Evolutionary conservation across 495 filamentous ascomycete species (phyloP).

Genomic region (Ramalina peruviana): DNA sequence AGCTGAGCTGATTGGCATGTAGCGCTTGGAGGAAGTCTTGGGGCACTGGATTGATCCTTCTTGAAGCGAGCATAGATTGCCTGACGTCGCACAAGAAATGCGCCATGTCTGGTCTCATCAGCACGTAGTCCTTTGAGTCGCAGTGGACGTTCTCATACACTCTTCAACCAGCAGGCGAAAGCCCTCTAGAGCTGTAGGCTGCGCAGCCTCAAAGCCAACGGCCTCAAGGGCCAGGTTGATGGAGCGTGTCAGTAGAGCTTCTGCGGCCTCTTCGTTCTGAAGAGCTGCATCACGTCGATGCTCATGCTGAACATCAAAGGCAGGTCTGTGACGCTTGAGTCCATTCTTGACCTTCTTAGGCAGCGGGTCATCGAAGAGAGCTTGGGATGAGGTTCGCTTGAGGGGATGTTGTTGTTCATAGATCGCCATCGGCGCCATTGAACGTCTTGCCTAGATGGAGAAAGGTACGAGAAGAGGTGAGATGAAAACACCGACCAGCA

Average conservation of each 20-base stretch:
- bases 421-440: constrained; percentile 15
- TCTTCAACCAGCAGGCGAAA: constrained; percentile 45
- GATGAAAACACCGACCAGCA: background rate
- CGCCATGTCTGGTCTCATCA: constrained; percentile 36
- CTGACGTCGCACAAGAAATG: constrained; percentile 41
- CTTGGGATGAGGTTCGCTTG: constrained; percentile 31
- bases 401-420: constrained; percentile 16
- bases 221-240: constrained; percentile 39
- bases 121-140: background rate
- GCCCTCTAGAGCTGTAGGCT: constrained; percentile 42
- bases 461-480: background rate
- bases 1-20: constrained; percentile 23
- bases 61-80: constrained; percentile 44
- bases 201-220: constrained; percentile 44
- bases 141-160: constrained; percentile 32
- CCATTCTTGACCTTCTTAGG: constrained; percentile 32
- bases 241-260: constrained; percentile 40
- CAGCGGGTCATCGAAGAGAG: constrained; percentile 13
- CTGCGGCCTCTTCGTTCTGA: constrained; percentile 31
- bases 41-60: constrained; percentile 48
- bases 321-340: constrained; percentile 31
- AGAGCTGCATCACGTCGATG: constrained; percentile 25
- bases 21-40: constrained; percentile 58
- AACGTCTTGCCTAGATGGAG: background rate
- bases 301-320: constrained; percentile 17